phyloP scores from a whole-genome alignment of 805 yeast species.

The Myxozyma neotropica region DNA sequence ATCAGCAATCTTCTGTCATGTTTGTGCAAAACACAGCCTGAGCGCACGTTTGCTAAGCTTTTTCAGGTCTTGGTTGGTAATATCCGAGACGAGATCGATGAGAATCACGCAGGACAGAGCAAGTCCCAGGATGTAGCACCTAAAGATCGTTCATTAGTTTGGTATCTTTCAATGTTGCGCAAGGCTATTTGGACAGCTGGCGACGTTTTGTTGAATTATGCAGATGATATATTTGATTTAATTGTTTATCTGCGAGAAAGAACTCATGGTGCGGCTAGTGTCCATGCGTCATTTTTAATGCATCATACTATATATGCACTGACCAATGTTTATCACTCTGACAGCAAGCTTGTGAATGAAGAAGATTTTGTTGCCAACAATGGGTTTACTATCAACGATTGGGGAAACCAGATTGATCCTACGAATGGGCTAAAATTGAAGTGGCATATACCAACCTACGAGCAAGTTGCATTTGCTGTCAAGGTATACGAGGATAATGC shows the following conservation, averaged over 20 bases:
- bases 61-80: constrained; percentile 52
- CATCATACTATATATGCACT: constrained; percentile 68
- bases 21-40: constrained; percentile 66
- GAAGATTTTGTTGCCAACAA: constrained; percentile 10
- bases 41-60: constrained; percentile 49
- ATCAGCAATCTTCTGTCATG: constrained; percentile 74
- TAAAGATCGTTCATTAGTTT: constrained; percentile 74
- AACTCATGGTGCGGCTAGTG: constrained; percentile 67
- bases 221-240: constrained; percentile 52
- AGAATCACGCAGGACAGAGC: constrained; percentile 82
- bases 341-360: constrained; percentile 30
- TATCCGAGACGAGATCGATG: constrained; percentile 66
- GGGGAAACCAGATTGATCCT: constrained; percentile 43
- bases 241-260: constrained; percentile 48
- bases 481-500: constrained; percentile 57
- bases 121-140: constrained; percentile 65
- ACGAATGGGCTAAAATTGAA: constrained; percentile 49
- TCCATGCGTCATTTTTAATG: constrained; percentile 62
- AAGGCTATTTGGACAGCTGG: constrained; percentile 73
- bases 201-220: constrained; percentile 49
- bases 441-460: constrained; percentile 73
- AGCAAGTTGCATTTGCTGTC: constrained; percentile 63
- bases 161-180: constrained; percentile 70
- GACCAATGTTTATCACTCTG: constrained; percentile 51
- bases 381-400: constrained; percentile 46